Evolutionary conservation across 1,139 yeast genomes (phyloP).

Genomic region (Magnusiomyces magnusii): DNA sequence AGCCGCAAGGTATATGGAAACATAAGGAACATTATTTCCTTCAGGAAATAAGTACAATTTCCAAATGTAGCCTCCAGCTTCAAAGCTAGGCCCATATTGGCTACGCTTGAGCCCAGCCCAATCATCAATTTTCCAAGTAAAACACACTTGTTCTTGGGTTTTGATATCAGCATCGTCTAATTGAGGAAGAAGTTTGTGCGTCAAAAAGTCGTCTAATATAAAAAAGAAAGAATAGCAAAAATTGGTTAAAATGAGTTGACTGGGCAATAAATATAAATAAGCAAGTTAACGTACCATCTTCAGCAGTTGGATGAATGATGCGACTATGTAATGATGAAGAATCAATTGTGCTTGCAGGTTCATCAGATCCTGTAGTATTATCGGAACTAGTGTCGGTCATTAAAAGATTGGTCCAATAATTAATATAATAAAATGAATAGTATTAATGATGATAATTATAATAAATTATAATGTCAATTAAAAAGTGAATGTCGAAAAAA

Average conservation of each 20-base stretch:
- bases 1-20: constrained; percentile 33
- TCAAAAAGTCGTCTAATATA: background rate
- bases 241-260: background rate
- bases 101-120: constrained; percentile 49
- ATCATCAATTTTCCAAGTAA: constrained; percentile 70
- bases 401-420: too few species aligned
- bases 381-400: too few species aligned
- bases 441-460: too few species aligned
- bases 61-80: constrained; percentile 67
- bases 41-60: constrained; percentile 69
- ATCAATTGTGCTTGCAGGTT: too few species aligned
- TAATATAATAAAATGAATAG: too few species aligned
- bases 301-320: background rate
- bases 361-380: too few species aligned
- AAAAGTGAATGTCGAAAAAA: too few species aligned
- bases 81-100: constrained; percentile 45
- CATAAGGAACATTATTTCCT: constrained; percentile 38
- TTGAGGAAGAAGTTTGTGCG: constrained; percentile 23
- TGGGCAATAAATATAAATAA: too few species aligned
- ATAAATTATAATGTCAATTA: too few species aligned
- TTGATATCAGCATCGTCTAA: constrained; percentile 35
- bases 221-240: background rate
- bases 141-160: constrained; percentile 32
- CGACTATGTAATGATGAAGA: background rate
- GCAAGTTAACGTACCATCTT: background rate